phyloP scores from a whole-genome alignment of 2,329 filamentous ascomycete genomes.

The Fusarium newnesense region DNA sequence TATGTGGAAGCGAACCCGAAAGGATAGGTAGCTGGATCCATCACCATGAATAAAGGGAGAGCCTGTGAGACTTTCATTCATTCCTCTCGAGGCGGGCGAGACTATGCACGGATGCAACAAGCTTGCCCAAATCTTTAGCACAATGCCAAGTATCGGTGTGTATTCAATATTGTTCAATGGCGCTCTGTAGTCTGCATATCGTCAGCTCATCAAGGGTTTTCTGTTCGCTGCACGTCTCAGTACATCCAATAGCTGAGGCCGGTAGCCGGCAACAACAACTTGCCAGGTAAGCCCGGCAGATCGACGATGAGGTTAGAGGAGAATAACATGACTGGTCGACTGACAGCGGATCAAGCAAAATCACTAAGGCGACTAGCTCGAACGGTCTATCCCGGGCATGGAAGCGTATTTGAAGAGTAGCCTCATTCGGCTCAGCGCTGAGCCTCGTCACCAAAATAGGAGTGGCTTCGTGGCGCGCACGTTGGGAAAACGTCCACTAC shows the following conservation, averaged over 20 bases:
- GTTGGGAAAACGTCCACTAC: slow-evolving; percentile 20
- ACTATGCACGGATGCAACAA: slow-evolving; percentile 7
- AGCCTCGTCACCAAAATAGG: slow-evolving; percentile 17
- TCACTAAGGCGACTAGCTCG: slow-evolving; percentile 27
- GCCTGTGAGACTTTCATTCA: slow-evolving; percentile 1
- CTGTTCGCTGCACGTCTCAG: neutral
- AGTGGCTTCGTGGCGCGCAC: slow-evolving; percentile 27
- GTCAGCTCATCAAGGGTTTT: slow-evolving; percentile 14
- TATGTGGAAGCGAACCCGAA: slow-evolving; percentile 15
- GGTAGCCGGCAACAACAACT: slow-evolving; percentile 7
- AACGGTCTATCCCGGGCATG: slow-evolving; percentile 34
- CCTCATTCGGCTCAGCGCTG: slow-evolving; percentile 31
- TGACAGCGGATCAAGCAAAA: slow-evolving; percentile 15
- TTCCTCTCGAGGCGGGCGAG: slow-evolving; percentile 6
- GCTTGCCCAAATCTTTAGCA: slow-evolving; percentile 1
- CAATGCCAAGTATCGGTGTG: slow-evolving; percentile 10
- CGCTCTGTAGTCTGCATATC: slow-evolving; percentile 1
- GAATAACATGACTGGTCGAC: slow-evolving; percentile 19
- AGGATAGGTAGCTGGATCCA: slow-evolving; percentile 11
- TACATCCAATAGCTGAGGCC: slow-evolving; percentile 17
- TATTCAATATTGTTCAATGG: slow-evolving; percentile 2
- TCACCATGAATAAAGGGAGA: slow-evolving; percentile 15
- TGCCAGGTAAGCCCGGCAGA: slow-evolving; percentile 27
- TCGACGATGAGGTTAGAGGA: slow-evolving; percentile 34
- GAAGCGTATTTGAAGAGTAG: slow-evolving; percentile 15